These are phyloP conservation scores for Trametes cinnabarina DNA, from an alignment of 768 basidiomycete species.

Conservation along the genomic window DNA sequence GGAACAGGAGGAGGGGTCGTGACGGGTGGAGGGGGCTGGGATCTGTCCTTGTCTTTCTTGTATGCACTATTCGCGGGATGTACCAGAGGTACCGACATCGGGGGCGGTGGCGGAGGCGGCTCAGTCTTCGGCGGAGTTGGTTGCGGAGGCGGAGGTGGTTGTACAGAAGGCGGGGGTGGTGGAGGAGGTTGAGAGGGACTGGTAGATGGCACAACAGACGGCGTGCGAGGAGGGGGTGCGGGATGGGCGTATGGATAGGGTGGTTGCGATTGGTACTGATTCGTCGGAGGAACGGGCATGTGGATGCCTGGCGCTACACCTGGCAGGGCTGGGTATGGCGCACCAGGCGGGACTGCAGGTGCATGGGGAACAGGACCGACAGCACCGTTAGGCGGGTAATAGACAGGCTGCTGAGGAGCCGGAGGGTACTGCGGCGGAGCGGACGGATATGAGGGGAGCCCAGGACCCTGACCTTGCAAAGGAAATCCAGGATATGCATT, in stretches of 20 bases:
- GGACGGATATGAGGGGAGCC: neutral
- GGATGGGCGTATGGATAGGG: neutral
- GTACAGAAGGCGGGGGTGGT: neutral
- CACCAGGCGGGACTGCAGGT: neutral
- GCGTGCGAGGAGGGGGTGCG: neutral
- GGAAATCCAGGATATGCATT: neutral
- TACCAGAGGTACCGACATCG: neutral
- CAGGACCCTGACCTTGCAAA: neutral
- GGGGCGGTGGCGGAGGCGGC: neutral
- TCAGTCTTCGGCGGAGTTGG: neutral
- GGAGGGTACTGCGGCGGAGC: neutral
- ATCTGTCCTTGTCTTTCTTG: neutral
- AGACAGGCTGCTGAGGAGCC: neutral
- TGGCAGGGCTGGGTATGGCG: neutral
- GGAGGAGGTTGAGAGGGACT: slow-evolving; percentile 2
- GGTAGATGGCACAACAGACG: neutral
- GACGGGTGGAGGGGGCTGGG: neutral
- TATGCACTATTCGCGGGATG: neutral
- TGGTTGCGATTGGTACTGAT: neutral
- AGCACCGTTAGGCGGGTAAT: neutral
- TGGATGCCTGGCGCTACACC: neutral
- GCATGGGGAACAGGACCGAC: neutral
- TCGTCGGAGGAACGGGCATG: neutral
- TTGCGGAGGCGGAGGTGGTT: neutral
- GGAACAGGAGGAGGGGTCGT: neutral